Base-by-base conservation (phyloP, 805 yeast genomes). In the Suhomyces prunicola region DNA sequence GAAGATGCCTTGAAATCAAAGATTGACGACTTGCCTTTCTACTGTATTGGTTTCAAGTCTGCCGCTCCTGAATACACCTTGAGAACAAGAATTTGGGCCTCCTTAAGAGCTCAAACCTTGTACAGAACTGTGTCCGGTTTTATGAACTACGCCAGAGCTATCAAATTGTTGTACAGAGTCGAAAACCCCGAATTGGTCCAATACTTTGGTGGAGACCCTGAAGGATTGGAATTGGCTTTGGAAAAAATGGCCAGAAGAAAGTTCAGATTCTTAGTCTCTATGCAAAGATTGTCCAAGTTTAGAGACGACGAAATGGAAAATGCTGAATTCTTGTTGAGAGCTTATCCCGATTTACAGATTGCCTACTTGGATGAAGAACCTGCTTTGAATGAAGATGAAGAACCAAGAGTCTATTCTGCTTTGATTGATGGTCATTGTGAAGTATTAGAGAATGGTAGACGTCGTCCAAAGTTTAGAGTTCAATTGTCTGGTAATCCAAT, bases 201-300 rank as follows among this genome's bases (percentile, higher is more conserved):
- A 79, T 90, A 92, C 91, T 93, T 92, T 69, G 98, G 97, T 63
- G 98, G 98, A 63, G 96, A 93, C 70, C 96, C 97, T 55, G 98
- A 93, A 76, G 96, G 96, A 64, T 81, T 85, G 59, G 98, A 94
- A 78, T 84, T 91, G 73, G 98, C 96, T 72, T 84, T 93, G 60
- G 97, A 93, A 65, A 78, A 84, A 46, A 86, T 89, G 88, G 91
- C 96, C 12, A 79, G 86, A 73, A 81, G 96, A 70, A 90, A 90
- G 69, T 90, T 90, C 76, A 83, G 84, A 64, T 81, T 88, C 60
- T 77, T 89, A 60, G 91, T 88, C 54, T 86, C 96, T 26, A 88
- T 90, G 96, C 97, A 90, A 77, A 81, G 92, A 73, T 81, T 86
- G 66, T 79, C 86, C 47, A 78, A 82, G 59, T 88, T 90, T 69